phyloP scores from a whole-genome alignment of 2,329 filamentous ascomycete species.

The Colletotrichum lindemuthianum region DNA sequence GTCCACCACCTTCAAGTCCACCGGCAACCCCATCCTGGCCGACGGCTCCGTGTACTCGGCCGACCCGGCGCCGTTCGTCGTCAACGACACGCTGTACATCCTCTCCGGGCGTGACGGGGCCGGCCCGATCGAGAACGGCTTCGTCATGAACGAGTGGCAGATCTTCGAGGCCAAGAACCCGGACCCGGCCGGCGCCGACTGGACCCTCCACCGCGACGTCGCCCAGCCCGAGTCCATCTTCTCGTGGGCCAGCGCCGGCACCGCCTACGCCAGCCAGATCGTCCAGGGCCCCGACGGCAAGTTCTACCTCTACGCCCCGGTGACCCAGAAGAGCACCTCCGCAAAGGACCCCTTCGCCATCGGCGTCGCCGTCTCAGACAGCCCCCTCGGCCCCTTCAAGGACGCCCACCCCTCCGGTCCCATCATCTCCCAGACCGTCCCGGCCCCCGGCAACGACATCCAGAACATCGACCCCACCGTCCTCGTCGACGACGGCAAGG shows the following conservation, averaged over 20 bases:
- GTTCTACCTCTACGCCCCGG: slow-evolving; percentile 51
- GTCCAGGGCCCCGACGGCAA: slow-evolving; percentile 46
- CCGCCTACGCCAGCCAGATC: slow-evolving; percentile 49
- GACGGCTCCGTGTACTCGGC: slow-evolving; percentile 51
- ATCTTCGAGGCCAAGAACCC: slow-evolving; percentile 44
- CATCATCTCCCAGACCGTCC: slow-evolving; percentile 48
- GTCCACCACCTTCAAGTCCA: slow-evolving; percentile 41
- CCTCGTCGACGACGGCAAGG: slow-evolving; percentile 48
- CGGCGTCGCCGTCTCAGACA: slow-evolving; percentile 49
- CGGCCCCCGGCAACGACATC: slow-evolving; percentile 45
- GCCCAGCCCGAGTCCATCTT: slow-evolving; percentile 46
- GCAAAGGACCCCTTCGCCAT: slow-evolving; percentile 49
- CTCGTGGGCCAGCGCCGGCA: slow-evolving; percentile 46
- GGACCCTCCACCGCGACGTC: slow-evolving; percentile 46
- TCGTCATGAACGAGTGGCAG: slow-evolving; percentile 51
- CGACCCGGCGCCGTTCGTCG: slow-evolving; percentile 50
- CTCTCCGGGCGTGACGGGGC: slow-evolving; percentile 48
- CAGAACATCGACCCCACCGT: slow-evolving; percentile 54
- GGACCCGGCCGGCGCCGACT: slow-evolving; percentile 44
- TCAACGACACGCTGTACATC: slow-evolving; percentile 49
- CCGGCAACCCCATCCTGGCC: slow-evolving; percentile 49
- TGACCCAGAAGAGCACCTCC: slow-evolving; percentile 41
- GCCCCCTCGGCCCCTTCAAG: slow-evolving; percentile 45
- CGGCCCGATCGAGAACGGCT: slow-evolving; percentile 42
- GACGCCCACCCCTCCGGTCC: slow-evolving; percentile 48